phyloP scores from a whole-genome alignment of 1,139 yeast species.

The Hemisphaericaspora xylanilytica region DNA sequence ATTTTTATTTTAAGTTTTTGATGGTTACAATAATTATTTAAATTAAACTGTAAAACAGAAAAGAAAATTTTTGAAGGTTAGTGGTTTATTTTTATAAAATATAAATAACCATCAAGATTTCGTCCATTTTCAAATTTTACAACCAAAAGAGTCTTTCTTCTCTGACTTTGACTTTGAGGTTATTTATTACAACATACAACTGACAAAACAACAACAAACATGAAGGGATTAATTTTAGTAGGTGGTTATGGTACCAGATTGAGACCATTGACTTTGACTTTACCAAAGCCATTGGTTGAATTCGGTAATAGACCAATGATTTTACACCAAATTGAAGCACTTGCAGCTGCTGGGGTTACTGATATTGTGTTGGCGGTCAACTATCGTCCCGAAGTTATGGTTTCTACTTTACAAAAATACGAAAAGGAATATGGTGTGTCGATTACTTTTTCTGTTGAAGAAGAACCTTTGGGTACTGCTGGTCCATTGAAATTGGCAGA shows the following conservation, averaged over 20 bases:
- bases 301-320: slow-evolving; percentile 98
- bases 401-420: slow-evolving; percentile 87
- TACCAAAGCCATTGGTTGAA: slow-evolving; percentile 98
- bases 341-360: slow-evolving; percentile 97
- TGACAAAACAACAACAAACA: slow-evolving; percentile 20
- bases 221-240: slow-evolving; percentile 98
- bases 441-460: slow-evolving; percentile 97
- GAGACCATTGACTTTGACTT: slow-evolving; percentile 95
- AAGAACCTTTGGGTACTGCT: slow-evolving; percentile 99
- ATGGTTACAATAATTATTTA: no score
- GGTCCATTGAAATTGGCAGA: slow-evolving; percentile 99
- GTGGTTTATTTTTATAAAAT: background rate
- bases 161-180: background rate
- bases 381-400: slow-evolving; percentile 99
- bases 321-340: slow-evolving; percentile 95
- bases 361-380: slow-evolving; percentile 98
- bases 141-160: background rate
- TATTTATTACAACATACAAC: background rate
- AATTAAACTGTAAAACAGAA: no score
- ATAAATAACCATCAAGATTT: background rate
- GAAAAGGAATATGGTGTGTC: slow-evolving; percentile 92
- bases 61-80: background rate
- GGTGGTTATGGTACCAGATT: slow-evolving; percentile 99
- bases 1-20: no score
- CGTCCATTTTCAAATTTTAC: background rate